phyloP scores from a whole-genome alignment of 371 early-diverging fungal genomes.

The Zychaea mexicana region DNA sequence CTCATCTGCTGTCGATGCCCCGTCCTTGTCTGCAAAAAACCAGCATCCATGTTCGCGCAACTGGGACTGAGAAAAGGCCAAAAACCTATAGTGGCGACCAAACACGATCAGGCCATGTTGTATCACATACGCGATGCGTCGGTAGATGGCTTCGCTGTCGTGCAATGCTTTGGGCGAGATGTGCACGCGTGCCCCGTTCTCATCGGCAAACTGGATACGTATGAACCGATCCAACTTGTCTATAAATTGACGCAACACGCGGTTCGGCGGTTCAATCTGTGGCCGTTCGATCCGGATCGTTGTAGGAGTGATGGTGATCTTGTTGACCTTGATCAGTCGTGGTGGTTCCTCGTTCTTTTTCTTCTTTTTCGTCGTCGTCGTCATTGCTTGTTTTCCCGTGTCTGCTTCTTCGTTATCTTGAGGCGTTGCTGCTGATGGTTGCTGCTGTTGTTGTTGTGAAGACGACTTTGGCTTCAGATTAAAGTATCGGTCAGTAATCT shows the following conservation, averaged over 20 bases:
- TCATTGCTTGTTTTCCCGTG: neutral
- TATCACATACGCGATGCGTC: slow-evolving; percentile 48
- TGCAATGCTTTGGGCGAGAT: slow-evolving; percentile 10
- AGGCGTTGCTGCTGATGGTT: neutral
- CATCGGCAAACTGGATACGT: slow-evolving; percentile 76
- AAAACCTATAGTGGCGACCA: slow-evolving; percentile 61
- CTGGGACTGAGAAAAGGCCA: slow-evolving; percentile 69
- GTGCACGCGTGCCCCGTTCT: slow-evolving; percentile 42
- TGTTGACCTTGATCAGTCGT: slow-evolving; percentile 4
- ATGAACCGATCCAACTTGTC: slow-evolving; percentile 60
- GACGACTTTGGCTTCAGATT: slow-evolving; percentile 20
- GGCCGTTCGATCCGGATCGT: slow-evolving; percentile 55
- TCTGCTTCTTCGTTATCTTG: too few relatives aligned
- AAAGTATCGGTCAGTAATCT: slow-evolving; percentile 26
- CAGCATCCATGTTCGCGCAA: slow-evolving; percentile 71
- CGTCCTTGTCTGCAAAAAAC: slow-evolving; percentile 62
- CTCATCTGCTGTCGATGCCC: slow-evolving; percentile 31
- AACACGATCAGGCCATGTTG: slow-evolving; percentile 57
- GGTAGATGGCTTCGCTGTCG: slow-evolving; percentile 31
- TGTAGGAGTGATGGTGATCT: slow-evolving; percentile 61
- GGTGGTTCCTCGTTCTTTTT: neutral
- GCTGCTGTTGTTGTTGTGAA: slow-evolving; percentile 5
- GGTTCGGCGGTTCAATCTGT: slow-evolving; percentile 58
- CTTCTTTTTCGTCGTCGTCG: neutral
- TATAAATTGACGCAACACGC: slow-evolving; percentile 56